phyloP scores from a whole-genome alignment of 2,329 filamentous ascomycete genomes.

The Metarhizium sp. region DNA sequence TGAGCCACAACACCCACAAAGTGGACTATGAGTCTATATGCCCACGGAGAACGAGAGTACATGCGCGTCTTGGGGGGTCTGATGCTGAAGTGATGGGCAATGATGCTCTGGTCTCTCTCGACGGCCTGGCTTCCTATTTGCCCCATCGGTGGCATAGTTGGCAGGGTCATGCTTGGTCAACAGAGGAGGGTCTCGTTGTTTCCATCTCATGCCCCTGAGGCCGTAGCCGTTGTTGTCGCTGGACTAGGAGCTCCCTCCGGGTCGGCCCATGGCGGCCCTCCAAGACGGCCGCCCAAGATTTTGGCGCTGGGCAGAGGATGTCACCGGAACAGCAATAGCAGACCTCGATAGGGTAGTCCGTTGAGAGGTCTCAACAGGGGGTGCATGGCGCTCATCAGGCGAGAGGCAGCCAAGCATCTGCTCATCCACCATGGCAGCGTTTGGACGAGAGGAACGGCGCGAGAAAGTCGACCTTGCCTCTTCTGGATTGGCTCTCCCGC shows the following conservation, averaged over 20 bases:
- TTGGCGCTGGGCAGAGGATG: conserved; percentile 2
- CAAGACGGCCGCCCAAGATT: background rate
- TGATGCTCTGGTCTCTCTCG: background rate
- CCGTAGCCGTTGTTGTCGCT: conserved; percentile 4
- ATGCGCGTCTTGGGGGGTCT: background rate
- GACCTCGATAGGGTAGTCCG: conserved; percentile 9
- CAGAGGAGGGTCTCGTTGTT: background rate
- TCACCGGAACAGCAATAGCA: conserved; percentile 11
- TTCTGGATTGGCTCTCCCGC: conserved; percentile 9
- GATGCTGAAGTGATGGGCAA: background rate
- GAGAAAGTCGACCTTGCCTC: background rate
- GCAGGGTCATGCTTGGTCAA: conserved; percentile 1
- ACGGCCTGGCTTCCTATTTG: conserved; percentile 4
- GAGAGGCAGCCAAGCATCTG: background rate
- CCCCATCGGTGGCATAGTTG: background rate
- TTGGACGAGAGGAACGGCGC: background rate
- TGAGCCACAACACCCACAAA: background rate
- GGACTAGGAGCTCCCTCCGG: background rate
- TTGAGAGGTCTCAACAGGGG: background rate
- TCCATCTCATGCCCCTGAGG: background rate
- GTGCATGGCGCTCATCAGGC: conserved; percentile 5
- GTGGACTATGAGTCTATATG: background rate
- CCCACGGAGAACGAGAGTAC: background rate
- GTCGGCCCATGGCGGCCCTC: no score
- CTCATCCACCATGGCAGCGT: background rate